Evolutionary conservation across 371 early-diverging fungal genomes (phyloP), one percentile per base, ranked within the genome.

Genomic region (Mortierella sp.): DNA sequence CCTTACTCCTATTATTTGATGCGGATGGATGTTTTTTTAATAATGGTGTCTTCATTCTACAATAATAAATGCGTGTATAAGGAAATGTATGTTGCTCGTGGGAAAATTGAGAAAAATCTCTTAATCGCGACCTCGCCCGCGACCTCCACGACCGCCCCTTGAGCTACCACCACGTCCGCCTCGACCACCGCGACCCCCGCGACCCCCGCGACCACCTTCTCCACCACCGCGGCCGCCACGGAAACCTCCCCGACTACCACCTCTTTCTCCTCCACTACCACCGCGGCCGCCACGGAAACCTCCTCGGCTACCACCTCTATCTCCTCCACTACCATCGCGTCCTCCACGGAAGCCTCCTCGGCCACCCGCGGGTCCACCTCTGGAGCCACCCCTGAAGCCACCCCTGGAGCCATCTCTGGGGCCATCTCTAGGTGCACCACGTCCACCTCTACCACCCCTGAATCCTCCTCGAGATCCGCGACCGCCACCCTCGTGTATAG

Each of bases 401-500:
- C 68, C 65, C 14, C 70, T 26, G 18, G n/a, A 45, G 0, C 70
- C 68, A 51, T 67, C 69, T 26, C 66, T 58, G 14, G 43, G 61
- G 28, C 69, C 75, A 54, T 52, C 71, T 43, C 37, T 28, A 22
- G 51, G n/a, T n/a, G n/a, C n/a, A n/a, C 70, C 64, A 22, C 64
- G 64, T 37, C 62, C 70, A 14, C 66, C 76, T 49, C 51, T 51
- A 22, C 51, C 51, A 51, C 51, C 51, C 8, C 77, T 54, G 52
- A 66, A 71, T 37, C 77, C 78, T 1, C 59, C 78, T 47, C 75
- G 59, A 16, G 68, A 70, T 32, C 37, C 75, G 26, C 69, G 60
- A 35, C 72, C 65, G 40, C 77, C 77, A 12, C 83, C 77, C 57
- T 73, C 83, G 62, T 77, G 77, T 39, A 77, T 73, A 20, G 74